A percentile compares a stretch with the other conserved stretches of the same genome.
phyloP scores from a whole-genome alignment of 495 filamentous ascomycete species.

The Aspergillus baeticus region DNA sequence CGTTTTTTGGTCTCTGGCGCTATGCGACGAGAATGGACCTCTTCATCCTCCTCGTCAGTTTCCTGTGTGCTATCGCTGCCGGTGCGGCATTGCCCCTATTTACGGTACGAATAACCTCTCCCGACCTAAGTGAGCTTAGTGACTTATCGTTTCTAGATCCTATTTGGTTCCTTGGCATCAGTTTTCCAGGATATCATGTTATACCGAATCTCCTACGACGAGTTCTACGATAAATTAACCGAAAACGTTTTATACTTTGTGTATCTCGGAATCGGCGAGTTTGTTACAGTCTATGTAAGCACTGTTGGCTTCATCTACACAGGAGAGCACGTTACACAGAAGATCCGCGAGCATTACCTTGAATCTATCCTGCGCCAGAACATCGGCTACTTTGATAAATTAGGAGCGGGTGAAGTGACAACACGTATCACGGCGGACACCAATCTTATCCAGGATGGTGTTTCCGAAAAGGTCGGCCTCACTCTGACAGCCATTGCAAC shows the following conservation, averaged over 20 bases:
- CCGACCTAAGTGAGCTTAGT: neutral
- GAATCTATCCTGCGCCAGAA: constrained; percentile 84
- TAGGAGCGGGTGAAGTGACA: constrained; percentile 89
- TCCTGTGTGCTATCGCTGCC: constrained; percentile 68
- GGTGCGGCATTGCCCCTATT: constrained; percentile 85
- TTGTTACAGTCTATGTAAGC: constrained; percentile 73
- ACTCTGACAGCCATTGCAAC: constrained; percentile 72
- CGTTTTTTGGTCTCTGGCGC: constrained; percentile 67
- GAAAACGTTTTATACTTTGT: constrained; percentile 82
- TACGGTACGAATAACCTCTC: constrained; percentile 54
- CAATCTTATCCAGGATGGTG: constrained; percentile 82
- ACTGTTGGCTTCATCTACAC: constrained; percentile 93
- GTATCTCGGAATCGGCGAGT: constrained; percentile 85
- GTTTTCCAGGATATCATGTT: constrained; percentile 65
- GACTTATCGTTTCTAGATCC: constrained; percentile 35
- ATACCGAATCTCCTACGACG: constrained; percentile 39
- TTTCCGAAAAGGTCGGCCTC: constrained; percentile 82
- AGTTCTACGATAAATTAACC: constrained; percentile 60
- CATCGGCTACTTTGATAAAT: constrained; percentile 88
- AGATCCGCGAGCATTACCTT: constrained; percentile 83
- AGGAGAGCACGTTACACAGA: constrained; percentile 82
- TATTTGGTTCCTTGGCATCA: constrained; percentile 75
- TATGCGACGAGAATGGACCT: constrained; percentile 77
- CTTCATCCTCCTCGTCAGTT: constrained; percentile 65
- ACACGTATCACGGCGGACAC: constrained; percentile 91